Evolutionary conservation across 2,329 filamentous ascomycete species (phyloP).

Genomic region (Clarireedia paspali): DNA sequence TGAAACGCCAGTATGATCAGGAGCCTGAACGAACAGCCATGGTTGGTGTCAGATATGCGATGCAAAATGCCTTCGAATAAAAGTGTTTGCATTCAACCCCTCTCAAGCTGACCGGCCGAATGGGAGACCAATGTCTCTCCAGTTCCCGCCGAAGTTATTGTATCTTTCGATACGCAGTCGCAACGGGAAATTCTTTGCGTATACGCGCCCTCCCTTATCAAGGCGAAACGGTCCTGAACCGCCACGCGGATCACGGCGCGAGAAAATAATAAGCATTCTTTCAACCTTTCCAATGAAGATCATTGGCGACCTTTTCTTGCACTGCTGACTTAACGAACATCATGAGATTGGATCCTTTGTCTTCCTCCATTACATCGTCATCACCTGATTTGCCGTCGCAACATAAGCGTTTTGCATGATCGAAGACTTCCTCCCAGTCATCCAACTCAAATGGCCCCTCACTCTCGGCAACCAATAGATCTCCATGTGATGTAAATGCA

Average conservation of each 20-base stretch:
- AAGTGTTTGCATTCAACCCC: background rate
- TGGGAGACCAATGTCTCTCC: background rate
- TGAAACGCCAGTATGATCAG: background rate
- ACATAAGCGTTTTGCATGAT: conserved; percentile 59
- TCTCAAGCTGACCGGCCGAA: background rate
- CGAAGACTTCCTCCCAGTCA: conserved; percentile 66
- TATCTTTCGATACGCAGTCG: background rate
- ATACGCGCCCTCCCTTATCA: background rate
- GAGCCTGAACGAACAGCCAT: background rate
- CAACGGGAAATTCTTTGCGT: background rate
- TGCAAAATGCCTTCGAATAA: background rate
- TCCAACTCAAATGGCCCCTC: conserved; percentile 69
- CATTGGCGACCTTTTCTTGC: conserved; percentile 45
- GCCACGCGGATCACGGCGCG: conserved; percentile 1
- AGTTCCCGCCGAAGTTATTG: background rate
- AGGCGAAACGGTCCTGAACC: background rate
- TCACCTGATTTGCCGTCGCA: conserved; percentile 34
- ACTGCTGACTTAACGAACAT: conserved; percentile 55
- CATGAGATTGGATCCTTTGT: conserved; percentile 41
- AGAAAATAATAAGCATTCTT: conserved; percentile 6
- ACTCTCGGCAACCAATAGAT: conserved; percentile 72
- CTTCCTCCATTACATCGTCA: conserved; percentile 23
- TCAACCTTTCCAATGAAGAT: conserved; percentile 48
- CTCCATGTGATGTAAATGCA: conserved; percentile 66
- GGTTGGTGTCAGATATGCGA: background rate